Base-by-base conservation (phyloP, 1,284 basidiomycete genomes). In the Retiboletus fuscus region DNA sequence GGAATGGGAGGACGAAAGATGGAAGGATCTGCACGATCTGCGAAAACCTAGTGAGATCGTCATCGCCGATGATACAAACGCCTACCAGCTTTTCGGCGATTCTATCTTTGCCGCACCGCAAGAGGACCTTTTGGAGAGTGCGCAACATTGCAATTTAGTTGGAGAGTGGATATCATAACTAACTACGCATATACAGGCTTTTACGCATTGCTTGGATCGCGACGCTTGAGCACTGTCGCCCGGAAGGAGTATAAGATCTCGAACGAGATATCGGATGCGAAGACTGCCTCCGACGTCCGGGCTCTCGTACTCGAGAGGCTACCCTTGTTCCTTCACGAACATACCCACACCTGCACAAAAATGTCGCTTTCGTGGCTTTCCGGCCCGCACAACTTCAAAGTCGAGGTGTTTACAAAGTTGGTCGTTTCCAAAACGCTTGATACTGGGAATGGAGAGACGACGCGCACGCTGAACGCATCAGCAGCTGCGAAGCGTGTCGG, bases 241-340 rank as follows among this genome's bases (percentile, higher is more conserved):
- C 88, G 89, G 70, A 94, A 96, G 76, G 91, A 94, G 61, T 93
- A 94, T 76, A 88, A 90, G 66, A 87, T 89, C 0, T 85, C 87
- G 5, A 83, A 79, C 12, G 92, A 94, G 78, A 81, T 91, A 46
- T 81, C 81, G 65, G 82, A 85, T 53, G 84, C 87, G 0, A 88
- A 85, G 72, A 81, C 83, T 44, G 88, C 91, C 0, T 76, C 78
- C 3, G 89, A 91, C 18, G 87, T 87, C 15, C 88, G 90, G 12
- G 76, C 84, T 3, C 85, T 96, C 46, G 90, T 97, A 3, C 83
- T 97, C n/a, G 95, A 99, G 82, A 88, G 97, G 39, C 86, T 98
- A 20, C 95, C 96, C 0, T 86, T 99, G 46, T 99, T 99, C 85
- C 85, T 99, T 13, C 94, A 98, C 67, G 96, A 98, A 77, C 93